phyloP scores from a whole-genome alignment of 2,329 filamentous ascomycete genomes.

The Chaetoscypha palmicola region DNA sequence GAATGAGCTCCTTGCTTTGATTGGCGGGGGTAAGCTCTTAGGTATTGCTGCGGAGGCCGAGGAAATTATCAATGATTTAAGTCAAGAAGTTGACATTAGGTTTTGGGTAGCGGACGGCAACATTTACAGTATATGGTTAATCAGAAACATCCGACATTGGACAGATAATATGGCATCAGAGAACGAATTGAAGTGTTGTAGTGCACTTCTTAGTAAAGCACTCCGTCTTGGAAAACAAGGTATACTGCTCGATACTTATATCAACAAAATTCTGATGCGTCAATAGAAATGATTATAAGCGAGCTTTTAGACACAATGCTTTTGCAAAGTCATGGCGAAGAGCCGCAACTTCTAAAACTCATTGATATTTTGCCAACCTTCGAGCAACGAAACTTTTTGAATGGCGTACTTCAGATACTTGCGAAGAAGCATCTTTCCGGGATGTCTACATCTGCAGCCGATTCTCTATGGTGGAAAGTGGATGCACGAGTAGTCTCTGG shows the following conservation, averaged over 20 bases:
- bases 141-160: slow-evolving; percentile 27
- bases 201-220: slow-evolving; percentile 27
- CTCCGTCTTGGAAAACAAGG: slow-evolving; percentile 29
- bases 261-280: slow-evolving; percentile 7
- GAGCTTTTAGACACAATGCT: slow-evolving; percentile 22
- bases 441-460: slow-evolving; percentile 21
- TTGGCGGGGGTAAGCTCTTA: slow-evolving; percentile 54
- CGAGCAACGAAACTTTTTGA: slow-evolving; percentile 28
- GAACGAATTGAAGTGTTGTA: slow-evolving; percentile 23
- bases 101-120: slow-evolving; percentile 29
- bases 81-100: slow-evolving; percentile 19
- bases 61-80: slow-evolving; percentile 31
- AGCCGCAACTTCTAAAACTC: slow-evolving; percentile 20
- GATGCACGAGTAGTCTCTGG: slow-evolving; percentile 43
- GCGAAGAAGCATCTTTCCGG: slow-evolving; percentile 24
- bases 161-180: slow-evolving; percentile 16
- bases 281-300: slow-evolving; percentile 23
- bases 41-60: slow-evolving; percentile 50
- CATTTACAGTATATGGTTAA: slow-evolving; percentile 28
- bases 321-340: slow-evolving; percentile 17
- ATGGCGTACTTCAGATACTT: slow-evolving; percentile 22
- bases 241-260: slow-evolving; percentile 8
- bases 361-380: slow-evolving; percentile 21
- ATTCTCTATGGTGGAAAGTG: slow-evolving; percentile 28
- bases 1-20: slow-evolving; percentile 54